Base-by-base conservation (phyloP, 768 basidiomycete genomes). In the Plicaturopsis crispa region DNA sequence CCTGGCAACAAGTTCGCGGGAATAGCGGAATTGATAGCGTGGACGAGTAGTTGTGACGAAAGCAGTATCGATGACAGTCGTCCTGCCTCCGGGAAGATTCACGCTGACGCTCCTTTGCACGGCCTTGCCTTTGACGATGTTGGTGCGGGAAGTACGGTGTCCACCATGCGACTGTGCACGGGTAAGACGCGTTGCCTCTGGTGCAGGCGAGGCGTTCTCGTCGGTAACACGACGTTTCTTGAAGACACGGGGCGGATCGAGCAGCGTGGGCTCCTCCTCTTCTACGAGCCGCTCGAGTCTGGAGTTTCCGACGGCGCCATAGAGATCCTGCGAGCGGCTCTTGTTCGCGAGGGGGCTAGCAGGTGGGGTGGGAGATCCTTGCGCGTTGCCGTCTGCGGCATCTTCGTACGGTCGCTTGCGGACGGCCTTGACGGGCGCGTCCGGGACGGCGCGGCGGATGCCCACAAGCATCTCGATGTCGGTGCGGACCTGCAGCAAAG, bases 391-490 rank as follows among this genome's bases (percentile, higher is more conserved):
- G 2, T 56, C 51, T 43, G 54, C 52, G 32, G 56, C 56, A 51
- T 52, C 52, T 6, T 17, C 13, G 16, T 45, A 36, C 21, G 43
- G 36, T 14, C 49, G 45, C 6, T 54, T 59, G n/a, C 55, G 55
- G 24, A 44, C 43, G 0, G 48, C 48, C 40, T 52, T 59, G 28
- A 30, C 14, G 24, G 56, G 55, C 6, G 55, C 48, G 21, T 17
- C 19, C 51, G 46, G 1, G 50, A 70, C 59, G 17, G 72, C 55
- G 4, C 51, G 61, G 23, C 63, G 48, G 17, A 84, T 67, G 2
- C 80, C 82, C 33, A 82, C 78, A 31, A 84, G 39, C 26, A 67
- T 58, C 50, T 84, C 81, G 41, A 86, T 73, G 6, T 63, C 63
- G 38, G 59, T 55, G 24, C 75, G 70, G 39, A 86, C 73, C 35